Evolutionary conservation across 2,329 filamentous ascomycete species (phyloP).

Genomic region (Parastagonospora avenae): DNA sequence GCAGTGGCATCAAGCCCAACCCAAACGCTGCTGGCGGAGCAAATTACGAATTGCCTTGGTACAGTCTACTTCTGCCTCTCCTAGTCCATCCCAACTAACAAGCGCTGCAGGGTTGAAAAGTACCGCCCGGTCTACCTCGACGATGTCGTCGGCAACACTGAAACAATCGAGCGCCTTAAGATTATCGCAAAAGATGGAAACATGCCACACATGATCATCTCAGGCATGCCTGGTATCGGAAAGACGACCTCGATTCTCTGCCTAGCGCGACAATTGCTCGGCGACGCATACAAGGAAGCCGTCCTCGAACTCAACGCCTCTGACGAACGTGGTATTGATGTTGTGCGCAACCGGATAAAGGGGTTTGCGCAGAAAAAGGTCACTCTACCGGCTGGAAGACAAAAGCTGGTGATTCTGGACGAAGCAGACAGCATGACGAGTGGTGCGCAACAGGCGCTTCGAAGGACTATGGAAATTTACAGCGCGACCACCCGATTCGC

Average conservation of each 20-base stretch:
- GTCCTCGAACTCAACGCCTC: constrained; percentile 95
- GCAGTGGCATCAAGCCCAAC: constrained; percentile 51
- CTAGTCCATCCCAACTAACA: constrained; percentile 16
- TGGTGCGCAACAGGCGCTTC: constrained; percentile 91
- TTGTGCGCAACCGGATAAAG: constrained; percentile 96
- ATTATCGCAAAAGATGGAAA: constrained; percentile 99
- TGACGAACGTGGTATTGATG: constrained; percentile 96
- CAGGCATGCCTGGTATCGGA: constrained; percentile 98
- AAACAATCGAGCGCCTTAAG: constrained; percentile 95
- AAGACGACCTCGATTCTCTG: constrained; percentile 97
- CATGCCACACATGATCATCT: constrained; percentile 99
- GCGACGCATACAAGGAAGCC: constrained; percentile 94
- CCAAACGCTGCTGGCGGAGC: constrained; percentile 47
- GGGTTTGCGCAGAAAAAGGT: constrained; percentile 99
- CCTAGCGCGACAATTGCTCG: constrained; percentile 86
- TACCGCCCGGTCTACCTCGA: constrained; percentile 94
- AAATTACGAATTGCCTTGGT: constrained; percentile 83
- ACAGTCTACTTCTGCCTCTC: constrained; percentile 21
- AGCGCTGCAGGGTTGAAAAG: constrained; percentile 85
- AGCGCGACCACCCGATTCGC: constrained; percentile 95
- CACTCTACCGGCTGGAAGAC: constrained; percentile 84
- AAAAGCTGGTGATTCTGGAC: constrained; percentile 97
- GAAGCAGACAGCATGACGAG: constrained; percentile 97
- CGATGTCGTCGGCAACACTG: constrained; percentile 96
- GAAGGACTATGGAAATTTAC: constrained; percentile 98